Evolutionary conservation across 2,329 filamentous ascomycete species (phyloP), one percentile per base, ranked within the genome.

Genomic region (Verticillium alfalfae): DNA sequence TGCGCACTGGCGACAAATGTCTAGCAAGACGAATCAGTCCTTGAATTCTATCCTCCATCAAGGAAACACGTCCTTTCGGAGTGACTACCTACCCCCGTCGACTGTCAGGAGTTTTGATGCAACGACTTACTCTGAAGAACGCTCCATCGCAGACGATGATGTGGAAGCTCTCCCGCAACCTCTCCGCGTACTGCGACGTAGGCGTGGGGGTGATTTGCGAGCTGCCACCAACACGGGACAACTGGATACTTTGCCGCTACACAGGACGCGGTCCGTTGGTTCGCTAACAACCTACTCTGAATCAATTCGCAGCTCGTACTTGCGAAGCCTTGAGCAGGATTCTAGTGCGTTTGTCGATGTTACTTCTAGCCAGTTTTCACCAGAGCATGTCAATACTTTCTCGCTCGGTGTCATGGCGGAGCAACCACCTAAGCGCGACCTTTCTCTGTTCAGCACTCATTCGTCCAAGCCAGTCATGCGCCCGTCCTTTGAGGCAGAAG

Each of bases 401-500:
- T 88, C 86, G 0, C 71, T 88, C 1, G 85, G 85, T 9, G 82
- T 82, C 60, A 75, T 88, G 61, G 80, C 85, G 2, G 83, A 84
- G 60, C 76, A 79, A 63, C 73, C 77, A 12, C 72, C 76, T 1
- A 81, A 82, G 64, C 64, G 63, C 34, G 74, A 72, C 8, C 65
- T 84, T 34, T 88, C 86, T 0, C 70, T 88, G 2, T 84, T 87
- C 64, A 88, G 84, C 67, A 86, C 85, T 0, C 81, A 84, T 65
- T 87, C 85, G 5, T 87, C 85, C 2, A 85, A 86, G 65, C 85
- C 85, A 0, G 75, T 80, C 2, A 86, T 88, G 84, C 82, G 85
- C 4, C 84, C 86, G 1, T 97, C 93, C 0, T 97, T 98, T 67
- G 92, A 98, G 73, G 89, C 85, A 2, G 93, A 96, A 69, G 92